Percentiles rank a stretch among this genome's conserved stretches.
These are phyloP conservation scores for Chlorella sp. DNA, from an alignment of 139 green algal species.

Conservation along the genomic window DNA sequence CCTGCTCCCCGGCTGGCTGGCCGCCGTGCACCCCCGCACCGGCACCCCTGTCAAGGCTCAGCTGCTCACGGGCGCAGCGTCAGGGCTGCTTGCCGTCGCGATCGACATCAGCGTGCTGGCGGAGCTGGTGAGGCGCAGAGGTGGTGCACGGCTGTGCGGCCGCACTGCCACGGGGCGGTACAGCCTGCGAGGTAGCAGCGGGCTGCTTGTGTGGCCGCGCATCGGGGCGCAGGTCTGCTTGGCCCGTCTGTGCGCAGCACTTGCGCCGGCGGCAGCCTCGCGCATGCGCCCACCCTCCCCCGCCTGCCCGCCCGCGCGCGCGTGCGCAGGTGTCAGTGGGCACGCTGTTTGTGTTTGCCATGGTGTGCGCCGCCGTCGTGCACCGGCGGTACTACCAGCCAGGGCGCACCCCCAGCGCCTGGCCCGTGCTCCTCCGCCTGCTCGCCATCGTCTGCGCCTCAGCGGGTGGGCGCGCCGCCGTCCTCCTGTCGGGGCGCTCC, in stretches of 20 bases:
- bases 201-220: too few relatives aligned
- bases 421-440: conserved; percentile 36
- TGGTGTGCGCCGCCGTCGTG: conserved; percentile 58
- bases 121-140: conserved; percentile 84
- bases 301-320: not conserved
- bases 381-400: conserved; percentile 52
- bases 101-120: conserved; percentile 82
- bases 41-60: conserved; percentile 68
- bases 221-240: too few relatives aligned
- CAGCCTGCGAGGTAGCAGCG: too few relatives aligned
- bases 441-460: conserved; percentile 6
- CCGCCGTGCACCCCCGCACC: conserved; percentile 47
- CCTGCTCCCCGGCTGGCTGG: conserved; percentile 73
- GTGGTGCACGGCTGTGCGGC: too few relatives aligned
- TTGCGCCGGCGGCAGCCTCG: conserved; percentile 66
- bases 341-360: conserved; percentile 83
- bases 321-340: conserved; percentile 27
- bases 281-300: not conserved
- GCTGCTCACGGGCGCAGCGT: conserved; percentile 30
- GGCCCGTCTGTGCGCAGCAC: too few relatives aligned
- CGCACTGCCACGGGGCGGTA: too few relatives aligned
- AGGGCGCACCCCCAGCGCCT: conserved; percentile 15
- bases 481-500: too few relatives aligned
- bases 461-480: not conserved
- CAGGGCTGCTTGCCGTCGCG: conserved; percentile 72